These are phyloP conservation scores for Parascedosporium putredinis DNA, from an alignment of 2,329 filamentous ascomycete species.

Conservation along the genomic window DNA sequence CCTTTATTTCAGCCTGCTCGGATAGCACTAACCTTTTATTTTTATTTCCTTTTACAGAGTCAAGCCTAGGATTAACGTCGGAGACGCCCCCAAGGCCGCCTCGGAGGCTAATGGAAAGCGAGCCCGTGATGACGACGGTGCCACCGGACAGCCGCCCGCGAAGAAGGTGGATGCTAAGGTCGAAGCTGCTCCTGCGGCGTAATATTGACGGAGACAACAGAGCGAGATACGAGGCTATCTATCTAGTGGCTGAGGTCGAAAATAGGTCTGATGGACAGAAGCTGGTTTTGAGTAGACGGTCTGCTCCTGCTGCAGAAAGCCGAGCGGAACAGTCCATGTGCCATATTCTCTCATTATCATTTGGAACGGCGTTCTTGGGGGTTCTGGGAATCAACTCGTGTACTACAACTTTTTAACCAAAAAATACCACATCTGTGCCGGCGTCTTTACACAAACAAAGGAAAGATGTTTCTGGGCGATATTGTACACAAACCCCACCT, in stretches of 20 bases:
- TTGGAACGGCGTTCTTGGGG: conserved; percentile 1
- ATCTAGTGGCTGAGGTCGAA: neutral
- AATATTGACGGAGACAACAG: neutral
- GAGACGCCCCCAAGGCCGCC: conserved; percentile 18
- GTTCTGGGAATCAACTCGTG: conserved; percentile 3
- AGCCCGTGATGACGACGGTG: conserved; percentile 39
- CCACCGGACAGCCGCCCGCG: conserved; percentile 31
- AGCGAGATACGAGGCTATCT: neutral
- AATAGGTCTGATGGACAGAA: neutral
- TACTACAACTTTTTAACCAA: conserved; percentile 4
- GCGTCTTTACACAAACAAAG: neutral
- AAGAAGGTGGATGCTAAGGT: conserved; percentile 54
- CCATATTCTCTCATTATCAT: conserved; percentile 1
- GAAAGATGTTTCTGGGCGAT: too few species aligned
- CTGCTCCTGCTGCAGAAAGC: neutral
- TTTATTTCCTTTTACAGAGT: conserved; percentile 16
- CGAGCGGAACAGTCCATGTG: neutral
- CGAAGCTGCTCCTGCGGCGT: conserved; percentile 12
- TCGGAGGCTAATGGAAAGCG: conserved; percentile 38
- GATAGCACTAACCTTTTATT: conserved; percentile 6
- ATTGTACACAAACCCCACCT: too few species aligned
- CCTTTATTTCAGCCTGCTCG: neutral
- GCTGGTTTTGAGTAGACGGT: neutral
- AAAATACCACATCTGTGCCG: conserved; percentile 4
- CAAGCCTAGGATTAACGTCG: conserved; percentile 26